Evolutionary conservation across 2,329 filamentous ascomycete genomes (phyloP), one percentile per base, ranked within the genome.

Genomic region (Rutstroemia sp.): DNA sequence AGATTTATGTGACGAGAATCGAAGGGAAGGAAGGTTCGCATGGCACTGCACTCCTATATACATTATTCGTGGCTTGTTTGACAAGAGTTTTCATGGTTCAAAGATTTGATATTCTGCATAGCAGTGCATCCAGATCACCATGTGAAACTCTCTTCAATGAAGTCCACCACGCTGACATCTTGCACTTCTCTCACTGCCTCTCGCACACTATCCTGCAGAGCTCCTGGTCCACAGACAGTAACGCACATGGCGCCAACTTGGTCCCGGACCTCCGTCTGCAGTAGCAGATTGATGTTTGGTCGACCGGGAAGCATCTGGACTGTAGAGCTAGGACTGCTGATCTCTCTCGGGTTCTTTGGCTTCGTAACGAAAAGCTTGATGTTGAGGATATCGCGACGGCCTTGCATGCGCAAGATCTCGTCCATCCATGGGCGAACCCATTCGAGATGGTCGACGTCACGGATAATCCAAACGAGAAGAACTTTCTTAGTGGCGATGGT

Each of bases 241-340:
- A 97, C 90, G 21, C 83, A 88, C 83, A 96, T 95, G 50, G 92
- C 90, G 8, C 94, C 94, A 54, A 89, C 76, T 70, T 94, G 89
- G 65, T 88, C 82, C 65, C 85, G 80, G 17, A 92, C 86, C 74
- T 96, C 92, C 72, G 88, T 87, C 61, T 84, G 79, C 48, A 97
- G 75, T n/a, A 97, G 74, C 0, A 87, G 82, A 19, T 84, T 79
- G 46, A 95, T 81, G 67, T 95, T 90, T 9, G 92, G 92, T 62
- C 92, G 84, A 2, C 94, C 92, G 1, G 91, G 88, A 70, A 89
- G 90, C 87, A 97, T 94, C 72, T 92, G 89, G 54, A 97, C 91
- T 4, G 87, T 92, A 2, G 81, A 78, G 56, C 84, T 89, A 4
- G 86, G 84, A 48, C 84, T 89, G 64, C 84, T 78, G 52, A 95